phyloP scores from a whole-genome alignment of 306 rosid species.

The Herpetospermum pedunculosum region DNA sequence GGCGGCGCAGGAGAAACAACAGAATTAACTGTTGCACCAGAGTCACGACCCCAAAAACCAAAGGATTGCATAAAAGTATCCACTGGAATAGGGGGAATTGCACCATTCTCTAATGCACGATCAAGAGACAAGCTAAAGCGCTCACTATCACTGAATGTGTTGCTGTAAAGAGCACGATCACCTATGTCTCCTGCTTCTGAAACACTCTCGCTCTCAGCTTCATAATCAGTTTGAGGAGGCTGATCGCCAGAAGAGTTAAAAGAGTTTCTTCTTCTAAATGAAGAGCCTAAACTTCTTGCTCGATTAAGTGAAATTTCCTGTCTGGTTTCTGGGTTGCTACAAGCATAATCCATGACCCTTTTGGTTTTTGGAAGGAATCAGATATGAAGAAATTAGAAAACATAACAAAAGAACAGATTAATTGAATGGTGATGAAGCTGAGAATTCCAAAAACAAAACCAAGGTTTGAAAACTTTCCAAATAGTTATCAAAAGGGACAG shows the following conservation, averaged over 20 bases:
- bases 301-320: slow-evolving; percentile 17
- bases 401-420: background rate
- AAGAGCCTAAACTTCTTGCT: slow-evolving; percentile 30
- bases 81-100: slow-evolving; percentile 21
- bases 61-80: slow-evolving; percentile 20
- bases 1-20: slow-evolving; percentile 27
- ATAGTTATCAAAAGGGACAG: no score
- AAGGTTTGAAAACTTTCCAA: no score
- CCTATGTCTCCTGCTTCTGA: slow-evolving; percentile 94
- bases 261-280: slow-evolving; percentile 40
- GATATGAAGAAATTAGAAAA: background rate
- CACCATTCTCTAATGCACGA: slow-evolving; percentile 30
- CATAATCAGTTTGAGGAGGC: slow-evolving; percentile 24
- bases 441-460: no score
- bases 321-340: slow-evolving; percentile 6
- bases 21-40: background rate
- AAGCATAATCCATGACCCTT: slow-evolving; percentile 25
- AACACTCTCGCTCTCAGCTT: slow-evolving; percentile 32
- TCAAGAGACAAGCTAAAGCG: slow-evolving; percentile 32
- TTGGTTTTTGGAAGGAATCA: background rate
- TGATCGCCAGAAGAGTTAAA: slow-evolving; percentile 30
- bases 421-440: background rate
- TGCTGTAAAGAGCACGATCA: slow-evolving; percentile 57
- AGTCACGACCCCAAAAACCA: slow-evolving; percentile 11
- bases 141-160: slow-evolving; percentile 31